phyloP scores from a whole-genome alignment of 2,329 filamentous ascomycete genomes.

The Xylariaceae sp. region DNA sequence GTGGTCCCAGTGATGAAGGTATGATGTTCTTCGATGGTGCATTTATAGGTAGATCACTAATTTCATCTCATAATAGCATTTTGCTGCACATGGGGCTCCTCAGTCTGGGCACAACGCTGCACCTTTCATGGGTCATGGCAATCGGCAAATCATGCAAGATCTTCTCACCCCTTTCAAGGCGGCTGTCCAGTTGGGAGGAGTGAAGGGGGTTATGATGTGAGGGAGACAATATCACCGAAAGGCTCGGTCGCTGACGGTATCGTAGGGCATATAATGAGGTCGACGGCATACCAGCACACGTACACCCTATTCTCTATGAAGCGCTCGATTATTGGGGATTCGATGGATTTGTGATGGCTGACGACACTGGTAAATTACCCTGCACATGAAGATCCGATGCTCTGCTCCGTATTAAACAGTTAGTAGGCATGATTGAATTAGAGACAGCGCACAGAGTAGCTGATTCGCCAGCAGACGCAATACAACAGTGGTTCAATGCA shows the following conservation, averaged over 20 bases:
- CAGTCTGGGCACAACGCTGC: constrained; percentile 47
- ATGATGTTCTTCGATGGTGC: background rate
- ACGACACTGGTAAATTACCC: constrained; percentile 43
- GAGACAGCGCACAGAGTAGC: constrained; percentile 42
- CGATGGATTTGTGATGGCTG: constrained; percentile 46
- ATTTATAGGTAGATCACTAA: background rate
- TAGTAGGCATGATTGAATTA: constrained; percentile 37
- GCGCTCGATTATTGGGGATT: constrained; percentile 44
- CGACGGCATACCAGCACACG: constrained; percentile 44
- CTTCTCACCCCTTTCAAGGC: constrained; percentile 48
- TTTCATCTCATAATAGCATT: constrained; percentile 38
- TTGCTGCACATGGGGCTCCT: constrained; percentile 47
- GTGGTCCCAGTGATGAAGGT: constrained; percentile 48
- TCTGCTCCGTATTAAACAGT: constrained; percentile 8
- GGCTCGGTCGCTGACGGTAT: background rate
- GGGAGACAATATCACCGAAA: background rate
- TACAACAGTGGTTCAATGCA: constrained; percentile 48
- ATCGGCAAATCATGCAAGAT: constrained; percentile 46
- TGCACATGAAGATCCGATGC: background rate
- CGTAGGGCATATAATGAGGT: constrained; percentile 44
- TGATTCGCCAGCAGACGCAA: constrained; percentile 41
- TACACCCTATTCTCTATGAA: constrained; percentile 44
- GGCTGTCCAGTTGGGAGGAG: constrained; percentile 45
- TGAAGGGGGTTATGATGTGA: constrained; percentile 48
- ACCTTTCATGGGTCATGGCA: constrained; percentile 48